These are phyloP conservation scores for Neopestalotiopsis clavispora DNA, from an alignment of 2,329 filamentous ascomycete genomes.

Conservation along the genomic window DNA sequence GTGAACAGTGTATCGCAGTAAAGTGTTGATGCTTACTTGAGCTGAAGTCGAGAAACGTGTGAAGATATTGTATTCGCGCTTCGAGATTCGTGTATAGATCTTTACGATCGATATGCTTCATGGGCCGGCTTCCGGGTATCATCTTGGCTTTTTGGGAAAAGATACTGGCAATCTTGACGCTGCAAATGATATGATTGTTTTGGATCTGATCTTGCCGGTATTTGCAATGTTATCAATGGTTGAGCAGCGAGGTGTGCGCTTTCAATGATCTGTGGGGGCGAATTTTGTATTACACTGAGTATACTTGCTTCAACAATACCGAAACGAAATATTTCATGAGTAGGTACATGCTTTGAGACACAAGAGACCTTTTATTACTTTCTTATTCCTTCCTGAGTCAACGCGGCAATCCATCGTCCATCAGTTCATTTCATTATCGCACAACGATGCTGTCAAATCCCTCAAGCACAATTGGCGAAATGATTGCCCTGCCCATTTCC, in stretches of 20 bases:
- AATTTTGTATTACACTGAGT: no score
- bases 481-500: neutral
- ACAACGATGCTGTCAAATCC: constrained; percentile 6
- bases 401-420: neutral
- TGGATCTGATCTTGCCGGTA: no score
- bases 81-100: constrained; percentile 75
- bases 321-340: neutral
- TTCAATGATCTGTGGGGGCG: no score
- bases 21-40: constrained; percentile 55
- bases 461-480: constrained; percentile 7
- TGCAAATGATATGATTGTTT: no score
- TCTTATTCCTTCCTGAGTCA: no score
- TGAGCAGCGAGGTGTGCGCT: no score
- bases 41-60: constrained; percentile 78
- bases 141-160: neutral
- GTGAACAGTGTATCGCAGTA: neutral
- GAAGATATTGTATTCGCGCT: constrained; percentile 72
- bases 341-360: neutral
- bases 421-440: neutral
- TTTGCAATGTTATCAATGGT: no score
- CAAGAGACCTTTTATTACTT: neutral
- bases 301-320: no score
- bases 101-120: constrained; percentile 70
- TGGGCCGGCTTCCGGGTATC: constrained; percentile 7
- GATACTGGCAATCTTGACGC: no score